Base-by-base conservation (phyloP, 1,284 basidiomycete species). In the Apiotrichum veenhuisii region DNA sequence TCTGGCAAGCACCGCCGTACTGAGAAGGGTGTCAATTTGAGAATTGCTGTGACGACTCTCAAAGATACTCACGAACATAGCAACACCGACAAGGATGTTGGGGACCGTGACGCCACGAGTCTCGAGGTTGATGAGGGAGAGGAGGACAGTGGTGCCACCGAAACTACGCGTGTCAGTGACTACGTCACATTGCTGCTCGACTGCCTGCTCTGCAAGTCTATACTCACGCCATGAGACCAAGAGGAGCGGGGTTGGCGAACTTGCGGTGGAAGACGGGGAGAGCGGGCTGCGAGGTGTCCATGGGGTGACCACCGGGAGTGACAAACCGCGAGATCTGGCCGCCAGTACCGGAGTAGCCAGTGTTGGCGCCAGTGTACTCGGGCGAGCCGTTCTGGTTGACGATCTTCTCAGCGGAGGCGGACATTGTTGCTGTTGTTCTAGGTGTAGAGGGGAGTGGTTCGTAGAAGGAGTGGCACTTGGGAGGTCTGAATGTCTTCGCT, bases 61-160 rank as follows among this genome's bases (percentile, higher is more conserved):
- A n/a, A 8, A 34, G 9, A 37, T 15, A 41, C 40, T 25, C 40
- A 41, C 40, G 72, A 84, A 87, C 59, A 88, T 72, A 5, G 89
- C 88, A 84, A 92, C 88, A 62, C 89, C 89, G 59, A 93, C 82
- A 62, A 94, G 83, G 52, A 87, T 84, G 69, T 93, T 93, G 79
- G 37, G 85, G 75, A 51, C 80, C 69, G 65, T 64, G 49, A 80
- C 71, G 27, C 69, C 70, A 27, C 77, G 69, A 0, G 77, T 66
- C 2, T 62, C 54, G 51, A 78, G 68, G 64, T 78, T 80, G 68
- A 70, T 70, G 46, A 78, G 61, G 23, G 80, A 81, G 10, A 83
- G 74, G 25, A 82, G 68, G 56, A 82, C 80, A 4, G 81, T 82
- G 22, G 82, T 82, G 5, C 78, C 78, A 33, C 79, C 79, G 65